A percentile compares a stretch with the other conserved stretches of the same genome.
phyloP scores from a whole-genome alignment of 768 basidiomycete species.

The Russula sp. region DNA sequence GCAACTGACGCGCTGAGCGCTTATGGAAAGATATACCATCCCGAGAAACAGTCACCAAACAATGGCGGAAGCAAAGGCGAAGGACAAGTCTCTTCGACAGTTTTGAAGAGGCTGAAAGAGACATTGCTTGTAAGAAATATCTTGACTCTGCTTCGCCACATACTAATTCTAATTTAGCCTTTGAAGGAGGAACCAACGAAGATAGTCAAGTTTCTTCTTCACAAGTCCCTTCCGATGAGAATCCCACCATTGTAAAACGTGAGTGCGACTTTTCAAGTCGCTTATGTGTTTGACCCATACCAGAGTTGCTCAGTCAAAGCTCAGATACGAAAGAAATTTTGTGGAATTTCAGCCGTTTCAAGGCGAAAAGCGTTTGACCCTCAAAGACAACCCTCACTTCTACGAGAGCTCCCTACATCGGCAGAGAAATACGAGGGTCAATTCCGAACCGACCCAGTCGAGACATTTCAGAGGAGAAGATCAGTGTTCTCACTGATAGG shows the following conservation, averaged over 20 bases:
- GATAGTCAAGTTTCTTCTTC: neutral
- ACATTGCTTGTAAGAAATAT: neutral
- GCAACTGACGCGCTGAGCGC: neutral
- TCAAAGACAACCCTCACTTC: constrained; percentile 20
- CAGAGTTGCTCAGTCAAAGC: constrained; percentile 12
- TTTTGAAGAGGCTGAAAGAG: neutral
- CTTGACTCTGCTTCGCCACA: too few relatives aligned
- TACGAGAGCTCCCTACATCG: constrained; percentile 5
- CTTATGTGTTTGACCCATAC: neutral
- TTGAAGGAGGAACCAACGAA: neutral
- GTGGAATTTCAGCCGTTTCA: constrained; percentile 23
- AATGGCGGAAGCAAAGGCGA: neutral
- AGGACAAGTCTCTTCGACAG: neutral
- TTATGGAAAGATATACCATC: neutral
- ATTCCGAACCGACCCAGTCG: constrained; percentile 3
- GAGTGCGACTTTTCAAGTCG: neutral
- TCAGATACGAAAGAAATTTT: constrained; percentile 11
- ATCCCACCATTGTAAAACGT: constrained; percentile 1
- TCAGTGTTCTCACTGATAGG: constrained; percentile 15
- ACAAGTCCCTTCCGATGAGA: neutral
- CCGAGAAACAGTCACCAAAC: neutral
- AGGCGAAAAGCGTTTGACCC: constrained; percentile 9
- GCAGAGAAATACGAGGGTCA: neutral
- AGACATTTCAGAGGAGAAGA: neutral
- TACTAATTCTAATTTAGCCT: neutral